Conservation (phyloP, 495 filamentous ascomycete genomes). For the Penicillium coprophilum region DNA sequence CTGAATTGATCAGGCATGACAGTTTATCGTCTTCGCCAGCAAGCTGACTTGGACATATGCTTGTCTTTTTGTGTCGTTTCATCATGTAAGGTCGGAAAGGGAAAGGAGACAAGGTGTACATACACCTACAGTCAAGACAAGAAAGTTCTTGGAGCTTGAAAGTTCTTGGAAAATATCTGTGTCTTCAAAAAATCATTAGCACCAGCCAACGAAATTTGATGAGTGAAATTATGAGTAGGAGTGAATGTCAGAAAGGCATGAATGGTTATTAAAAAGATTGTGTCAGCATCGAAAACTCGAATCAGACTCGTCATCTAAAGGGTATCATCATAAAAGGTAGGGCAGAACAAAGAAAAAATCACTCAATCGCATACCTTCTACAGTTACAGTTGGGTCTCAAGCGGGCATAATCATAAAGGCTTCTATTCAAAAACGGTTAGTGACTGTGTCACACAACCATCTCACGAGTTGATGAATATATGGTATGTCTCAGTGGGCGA, state of each 20-base stretch:
- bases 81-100: constrained; percentile 38
- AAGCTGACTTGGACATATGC: constrained; percentile 59
- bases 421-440: constrained; percentile 34
- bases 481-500: constrained; percentile 83
- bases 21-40: constrained; percentile 49
- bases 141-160: neutral
- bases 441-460: constrained; percentile 27
- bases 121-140: constrained; percentile 31
- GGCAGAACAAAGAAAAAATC: constrained; percentile 10
- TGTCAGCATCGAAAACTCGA: constrained; percentile 62
- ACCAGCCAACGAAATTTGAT: constrained; percentile 17
- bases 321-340: constrained; percentile 49
- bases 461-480: constrained; percentile 22
- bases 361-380: constrained; percentile 26
- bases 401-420: neutral
- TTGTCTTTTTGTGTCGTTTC: constrained; percentile 56
- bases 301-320: constrained; percentile 64
- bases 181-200: constrained; percentile 29
- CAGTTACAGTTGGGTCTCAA: constrained; percentile 12
- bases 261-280: constrained; percentile 55
- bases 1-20: constrained; percentile 49
- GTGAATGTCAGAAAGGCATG: constrained; percentile 54
- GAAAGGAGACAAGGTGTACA: constrained; percentile 25
- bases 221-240: constrained; percentile 11
- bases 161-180: constrained; percentile 11